These are phyloP conservation scores for Rhizophagus prolifer DNA, from an alignment of 192 early-diverging fungal species.

Conservation along the genomic window DNA sequence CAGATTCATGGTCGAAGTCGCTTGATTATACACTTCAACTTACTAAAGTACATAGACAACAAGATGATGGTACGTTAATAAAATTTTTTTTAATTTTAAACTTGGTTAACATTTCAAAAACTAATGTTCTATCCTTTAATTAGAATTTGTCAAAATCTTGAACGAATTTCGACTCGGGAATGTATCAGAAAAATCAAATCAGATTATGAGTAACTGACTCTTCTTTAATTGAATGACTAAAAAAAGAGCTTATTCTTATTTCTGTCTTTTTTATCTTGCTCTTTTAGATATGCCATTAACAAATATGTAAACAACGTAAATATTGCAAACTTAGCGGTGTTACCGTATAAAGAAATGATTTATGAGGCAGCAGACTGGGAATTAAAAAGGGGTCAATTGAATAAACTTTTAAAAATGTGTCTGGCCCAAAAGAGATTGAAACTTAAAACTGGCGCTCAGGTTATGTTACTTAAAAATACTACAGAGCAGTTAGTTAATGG, in stretches of 20 bases:
- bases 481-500: slow-evolving; percentile 73
- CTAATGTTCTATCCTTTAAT: neutral
- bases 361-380: slow-evolving; percentile 54
- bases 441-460: slow-evolving; percentile 78
- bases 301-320: slow-evolving; percentile 75
- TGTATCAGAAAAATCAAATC: slow-evolving; percentile 54
- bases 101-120: no score
- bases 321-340: slow-evolving; percentile 43
- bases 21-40: slow-evolving; percentile 62
- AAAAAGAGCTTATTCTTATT: neutral
- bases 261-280: neutral
- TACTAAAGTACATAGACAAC: slow-evolving; percentile 81
- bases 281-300: slow-evolving; percentile 9
- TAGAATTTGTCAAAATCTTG: slow-evolving; percentile 71
- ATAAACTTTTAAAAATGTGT: slow-evolving; percentile 45
- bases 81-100: no score
- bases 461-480: slow-evolving; percentile 83
- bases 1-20: slow-evolving; percentile 51
- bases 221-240: no score
- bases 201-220: slow-evolving; percentile 40
- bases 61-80: slow-evolving; percentile 44
- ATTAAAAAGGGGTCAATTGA: slow-evolving; percentile 5
- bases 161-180: slow-evolving; percentile 81
- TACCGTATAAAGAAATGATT: slow-evolving; percentile 46
- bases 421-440: slow-evolving; percentile 59